Evolutionary conservation across 768 basidiomycete species (phyloP).

Genomic region (Steccherinum ochraceum): DNA sequence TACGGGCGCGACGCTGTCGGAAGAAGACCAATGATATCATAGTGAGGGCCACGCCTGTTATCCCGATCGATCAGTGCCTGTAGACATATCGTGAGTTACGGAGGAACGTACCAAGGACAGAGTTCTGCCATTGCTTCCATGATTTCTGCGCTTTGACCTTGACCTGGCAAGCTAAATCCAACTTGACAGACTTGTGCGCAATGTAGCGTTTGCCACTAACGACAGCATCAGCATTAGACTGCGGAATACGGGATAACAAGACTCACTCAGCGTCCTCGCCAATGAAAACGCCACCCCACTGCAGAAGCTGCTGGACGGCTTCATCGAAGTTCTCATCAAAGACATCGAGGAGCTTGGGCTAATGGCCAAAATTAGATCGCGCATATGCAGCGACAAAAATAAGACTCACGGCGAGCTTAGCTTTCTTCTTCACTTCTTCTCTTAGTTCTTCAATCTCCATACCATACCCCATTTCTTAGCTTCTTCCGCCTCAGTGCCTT

Average conservation of each 20-base stretch:
- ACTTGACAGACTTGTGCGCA: conserved; percentile 62
- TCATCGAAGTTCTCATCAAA: conserved; percentile 75
- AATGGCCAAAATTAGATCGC: conserved; percentile 1
- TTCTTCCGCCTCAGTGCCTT: conserved; percentile 54
- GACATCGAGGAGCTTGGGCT: conserved; percentile 48
- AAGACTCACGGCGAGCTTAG: conserved; percentile 39
- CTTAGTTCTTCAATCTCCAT: conserved; percentile 50
- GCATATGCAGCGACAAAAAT: neutral
- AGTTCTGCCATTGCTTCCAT: conserved; percentile 64
- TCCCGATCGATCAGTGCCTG: neutral
- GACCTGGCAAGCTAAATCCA: conserved; percentile 60
- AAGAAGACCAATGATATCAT: conserved; percentile 12
- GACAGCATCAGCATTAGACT: neutral
- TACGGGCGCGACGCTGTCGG: conserved; percentile 42
- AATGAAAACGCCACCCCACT: conserved; percentile 68
- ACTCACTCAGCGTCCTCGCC: conserved; percentile 62
- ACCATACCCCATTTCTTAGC: conserved; percentile 72
- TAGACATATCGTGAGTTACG: neutral
- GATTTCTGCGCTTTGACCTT: conserved; percentile 59
- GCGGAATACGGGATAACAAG: neutral
- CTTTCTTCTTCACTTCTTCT: conserved; percentile 32
- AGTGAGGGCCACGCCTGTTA: conserved; percentile 3
- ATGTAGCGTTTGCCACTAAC: conserved; percentile 66
- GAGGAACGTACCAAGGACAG: conserved; percentile 49
- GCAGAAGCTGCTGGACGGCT: conserved; percentile 69